A percentile compares a stretch with the other conserved stretches of the same genome.
Conservation (phyloP, 1,284 basidiomycete species). For the Melampsora americana region DNA sequence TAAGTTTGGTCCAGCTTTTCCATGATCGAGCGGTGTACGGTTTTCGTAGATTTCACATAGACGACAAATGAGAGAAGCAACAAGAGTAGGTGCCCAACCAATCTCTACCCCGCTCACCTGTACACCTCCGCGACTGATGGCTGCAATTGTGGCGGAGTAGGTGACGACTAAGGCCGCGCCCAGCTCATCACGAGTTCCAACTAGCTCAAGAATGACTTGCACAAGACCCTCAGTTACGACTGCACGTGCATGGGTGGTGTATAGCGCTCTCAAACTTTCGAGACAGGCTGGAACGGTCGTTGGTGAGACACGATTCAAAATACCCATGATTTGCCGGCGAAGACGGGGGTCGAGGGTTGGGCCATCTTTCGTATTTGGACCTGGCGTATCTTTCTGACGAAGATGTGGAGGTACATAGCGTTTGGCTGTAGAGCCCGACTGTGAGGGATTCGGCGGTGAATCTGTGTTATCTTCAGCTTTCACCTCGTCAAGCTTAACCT, state of each 20-base stretch:
- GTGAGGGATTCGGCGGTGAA: neutral
- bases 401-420: slow-evolving; percentile 41
- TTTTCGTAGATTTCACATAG: slow-evolving; percentile 29
- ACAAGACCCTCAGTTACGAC: slow-evolving; percentile 27
- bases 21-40: slow-evolving; percentile 46
- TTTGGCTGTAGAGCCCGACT: neutral
- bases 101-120: slow-evolving; percentile 43
- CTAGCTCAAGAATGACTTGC: slow-evolving; percentile 31
- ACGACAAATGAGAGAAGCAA: slow-evolving; percentile 18
- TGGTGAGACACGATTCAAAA: slow-evolving; percentile 39
- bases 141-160: slow-evolving; percentile 34
- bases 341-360: slow-evolving; percentile 33
- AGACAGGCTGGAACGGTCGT: slow-evolving; percentile 36
- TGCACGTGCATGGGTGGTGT: slow-evolving; percentile 35
- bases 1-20: slow-evolving; percentile 83
- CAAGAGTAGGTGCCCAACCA: slow-evolving; percentile 41
- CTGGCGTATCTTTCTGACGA: slow-evolving; percentile 19
- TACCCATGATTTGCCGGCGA: slow-evolving; percentile 40
- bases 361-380: neutral
- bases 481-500: neutral
- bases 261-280: slow-evolving; percentile 30
- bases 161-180: slow-evolving; percentile 29
- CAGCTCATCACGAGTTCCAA: slow-evolving; percentile 27
- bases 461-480: neutral
- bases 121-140: slow-evolving; percentile 36